phyloP scores from a whole-genome alignment of 1,284 basidiomycete species.

The Cryptococcus sp. region DNA sequence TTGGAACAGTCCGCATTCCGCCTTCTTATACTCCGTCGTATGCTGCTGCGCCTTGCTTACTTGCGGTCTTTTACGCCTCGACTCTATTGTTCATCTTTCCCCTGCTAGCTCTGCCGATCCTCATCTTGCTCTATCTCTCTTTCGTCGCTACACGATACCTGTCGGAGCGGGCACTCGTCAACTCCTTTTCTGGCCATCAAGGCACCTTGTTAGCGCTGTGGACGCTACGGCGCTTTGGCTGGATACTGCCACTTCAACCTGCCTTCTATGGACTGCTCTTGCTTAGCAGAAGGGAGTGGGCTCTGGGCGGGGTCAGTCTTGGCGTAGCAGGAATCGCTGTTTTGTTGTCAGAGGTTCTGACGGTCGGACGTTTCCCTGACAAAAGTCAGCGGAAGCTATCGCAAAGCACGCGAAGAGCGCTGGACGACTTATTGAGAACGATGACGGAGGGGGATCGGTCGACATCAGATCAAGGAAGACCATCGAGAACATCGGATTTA shows the following conservation, averaged over 20 bases:
- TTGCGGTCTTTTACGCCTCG: slow-evolving; percentile 69
- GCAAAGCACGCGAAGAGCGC: neutral
- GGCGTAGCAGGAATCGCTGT: slow-evolving; percentile 59
- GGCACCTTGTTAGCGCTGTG: slow-evolving; percentile 72
- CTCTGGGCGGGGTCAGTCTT: slow-evolving; percentile 66
- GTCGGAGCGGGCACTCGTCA: slow-evolving; percentile 70
- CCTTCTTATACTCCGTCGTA: slow-evolving; percentile 67
- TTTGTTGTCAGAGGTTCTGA: slow-evolving; percentile 28
- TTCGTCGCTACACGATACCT: slow-evolving; percentile 74
- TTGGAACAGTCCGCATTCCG: slow-evolving; percentile 66
- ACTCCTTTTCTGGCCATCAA: slow-evolving; percentile 65
- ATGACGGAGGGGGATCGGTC: neutral
- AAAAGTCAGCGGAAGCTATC: slow-evolving; percentile 2
- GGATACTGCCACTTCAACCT: slow-evolving; percentile 63
- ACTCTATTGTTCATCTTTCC: slow-evolving; percentile 73
- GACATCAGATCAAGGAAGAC: neutral
- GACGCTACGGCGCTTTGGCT: slow-evolving; percentile 64
- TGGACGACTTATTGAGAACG: slow-evolving; percentile 7
- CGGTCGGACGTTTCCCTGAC: slow-evolving; percentile 11
- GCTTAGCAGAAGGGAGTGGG: slow-evolving; percentile 67
- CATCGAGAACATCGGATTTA: slow-evolving; percentile 22
- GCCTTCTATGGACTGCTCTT: slow-evolving; percentile 71
- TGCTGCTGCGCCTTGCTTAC: slow-evolving; percentile 65
- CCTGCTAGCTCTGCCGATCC: slow-evolving; percentile 69
- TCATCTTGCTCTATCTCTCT: slow-evolving; percentile 66